Base-by-base conservation (phyloP, 257 asterid genomes). In the Fraxinus quadrangulata region DNA sequence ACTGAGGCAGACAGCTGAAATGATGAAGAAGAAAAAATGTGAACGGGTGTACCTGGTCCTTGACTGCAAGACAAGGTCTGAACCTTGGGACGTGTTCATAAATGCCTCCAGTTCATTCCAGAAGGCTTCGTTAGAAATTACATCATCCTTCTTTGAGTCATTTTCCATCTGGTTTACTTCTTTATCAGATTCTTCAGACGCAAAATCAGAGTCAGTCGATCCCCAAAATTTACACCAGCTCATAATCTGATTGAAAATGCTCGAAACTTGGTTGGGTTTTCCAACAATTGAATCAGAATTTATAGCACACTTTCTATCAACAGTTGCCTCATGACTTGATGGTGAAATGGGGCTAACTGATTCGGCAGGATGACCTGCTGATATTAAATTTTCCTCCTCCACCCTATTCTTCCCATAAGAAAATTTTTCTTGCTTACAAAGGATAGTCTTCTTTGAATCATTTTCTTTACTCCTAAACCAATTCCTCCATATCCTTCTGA, bases 81-180 rank as follows among this genome's bases (percentile, higher is more conserved):
- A 80, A 79, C 90, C 93, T 65, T 82, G 71, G 7, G 84, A 67
- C 39, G 97, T 78, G 76, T 26, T 83, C 51, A 95, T 45, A 83
- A 91, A 93, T 28, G 80, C 79, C 75, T 86, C 81, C 75, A 95
- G 49, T 71, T 89, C 96, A 33, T 81, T 83, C 98, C 99, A 95
- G 81, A 93, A 88, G 19, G 91, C 81, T 72, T 85, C 89, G 75
- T 82, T 68, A 14, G 88, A 85, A 84, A 91, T 86, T 14, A 88
- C 28, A 31, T 77, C 86, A 71, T 49, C 83, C 75, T 76, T 77
- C 82, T 63, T 68, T 61, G 75, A 47, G 56, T 75, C 72, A 80
- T 42, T 76, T 56, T 85, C 71, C 26, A 2, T 17, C 51, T 33
- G 77, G 47, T 82, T 86, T 21, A 40, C 78, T 26, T 75, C 75